Conservation (phyloP, 805 yeast species). For the Candida koratica region DNA sequence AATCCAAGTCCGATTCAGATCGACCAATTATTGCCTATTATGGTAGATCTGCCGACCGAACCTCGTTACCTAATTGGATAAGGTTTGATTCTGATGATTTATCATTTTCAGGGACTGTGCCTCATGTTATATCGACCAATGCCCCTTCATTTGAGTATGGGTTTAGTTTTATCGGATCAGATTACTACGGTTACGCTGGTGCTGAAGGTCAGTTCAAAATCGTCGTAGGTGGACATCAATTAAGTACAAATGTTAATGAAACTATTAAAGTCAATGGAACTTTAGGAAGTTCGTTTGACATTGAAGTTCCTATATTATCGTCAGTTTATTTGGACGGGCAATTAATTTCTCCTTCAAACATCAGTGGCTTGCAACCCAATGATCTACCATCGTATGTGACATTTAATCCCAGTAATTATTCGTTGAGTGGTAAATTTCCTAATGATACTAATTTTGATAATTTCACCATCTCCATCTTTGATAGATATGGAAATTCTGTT, state of each 20-base stretch:
- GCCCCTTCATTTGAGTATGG: conserved; percentile 80
- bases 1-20: conserved; percentile 38
- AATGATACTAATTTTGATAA: conserved; percentile 33
- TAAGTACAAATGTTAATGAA: conserved; percentile 61
- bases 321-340: conserved; percentile 63
- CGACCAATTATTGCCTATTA: conserved; percentile 61
- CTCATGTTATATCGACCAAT: conserved; percentile 74
- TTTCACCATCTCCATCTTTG: conserved; percentile 56
- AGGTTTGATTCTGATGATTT: conserved; percentile 58
- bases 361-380: conserved; percentile 49
- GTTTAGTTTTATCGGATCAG: conserved; percentile 75
- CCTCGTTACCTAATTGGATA: conserved; percentile 92
- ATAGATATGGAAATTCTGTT: conserved; percentile 57
- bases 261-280: conserved; percentile 65
- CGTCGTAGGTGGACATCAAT: conserved; percentile 82
- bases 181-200: conserved; percentile 69
- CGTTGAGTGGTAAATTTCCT: conserved; percentile 58
- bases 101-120: conserved; percentile 83
- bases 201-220: conserved; percentile 66
- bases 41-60: conserved; percentile 75
- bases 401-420: conserved; percentile 35
- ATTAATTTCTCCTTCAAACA: conserved; percentile 44
- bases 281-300: conserved; percentile 49
- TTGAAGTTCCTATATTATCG: conserved; percentile 57
- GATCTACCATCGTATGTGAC: conserved; percentile 61